Evolutionary conservation across 495 filamentous ascomycete genomes (phyloP), one percentile per base, ranked within the genome.

Genomic region (Penicillium tannophilum): DNA sequence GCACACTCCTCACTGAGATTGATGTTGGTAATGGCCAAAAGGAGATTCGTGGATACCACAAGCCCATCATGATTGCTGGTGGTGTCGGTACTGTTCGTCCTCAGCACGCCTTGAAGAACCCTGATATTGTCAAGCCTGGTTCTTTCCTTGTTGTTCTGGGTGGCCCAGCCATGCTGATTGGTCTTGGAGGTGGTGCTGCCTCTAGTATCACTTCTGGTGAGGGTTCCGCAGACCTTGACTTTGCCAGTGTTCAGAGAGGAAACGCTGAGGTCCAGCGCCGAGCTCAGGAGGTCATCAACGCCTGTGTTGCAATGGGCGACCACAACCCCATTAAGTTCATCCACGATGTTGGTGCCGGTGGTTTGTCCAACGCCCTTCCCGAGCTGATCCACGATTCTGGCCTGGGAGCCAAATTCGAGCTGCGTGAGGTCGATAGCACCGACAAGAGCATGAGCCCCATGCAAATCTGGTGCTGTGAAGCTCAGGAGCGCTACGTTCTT

Each of bases 41-140:
- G 4, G 93, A 98, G 49, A 76, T 90, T 49, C 81, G 95, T 63
- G 94, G 94, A 16, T 98, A 96, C 65, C 93, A 97, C 78, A 98
- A 98, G 76, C 94, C 94, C 7, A 97, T 98, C 72, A 97, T 98
- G 92, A 88, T 98, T 77, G 94, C 95, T 55, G 95, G 94, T 59
- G 94, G 95, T 68, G 83, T 97, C 45, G 95, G 94, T 36, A 96
- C 90, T n/a, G 93, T 98, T n/a, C 75, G 95, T 56, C 93, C 94
- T 1, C 87, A 93, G 64, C 89, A 97, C 71, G 92, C 94, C 5
- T 80, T 95, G 48, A 98, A 98, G 73, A 79, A 88, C 58, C 83
- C 85, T 3, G 79, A 82, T 12, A 79, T 90, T 59, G 93, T 98
- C 11, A 84, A 86, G 58, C 84, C 91, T 20, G 92, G 91, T 8